Evolutionary conservation across 129 eudicot species (phyloP), one percentile per base, ranked within the genome.

Genomic region (Dittrichia graveolens): DNA sequence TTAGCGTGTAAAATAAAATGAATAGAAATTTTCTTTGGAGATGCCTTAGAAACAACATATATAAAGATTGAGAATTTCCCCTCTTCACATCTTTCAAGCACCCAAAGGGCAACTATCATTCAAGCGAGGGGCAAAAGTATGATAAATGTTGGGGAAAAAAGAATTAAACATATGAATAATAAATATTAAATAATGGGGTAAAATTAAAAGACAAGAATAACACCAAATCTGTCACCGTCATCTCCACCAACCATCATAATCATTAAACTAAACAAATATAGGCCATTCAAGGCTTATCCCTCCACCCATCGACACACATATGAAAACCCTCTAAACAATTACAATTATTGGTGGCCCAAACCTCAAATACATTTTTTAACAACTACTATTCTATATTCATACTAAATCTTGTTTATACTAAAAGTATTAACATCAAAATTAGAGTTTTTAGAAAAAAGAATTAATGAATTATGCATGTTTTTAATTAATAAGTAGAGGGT

Each of bases 241-340:
- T 66, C 42, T 76, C 67, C 74, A 67, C 44, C 67, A 68, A 68
- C 58, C 66, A 58, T 62, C 54, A 76, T 68, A 68, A 76, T 47
- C 81, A 76, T 77, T 59, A 68, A 67, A 68, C 75, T 68, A 12
- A 47, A 68, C 75, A 59, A 76, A 69, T 76, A 76, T 68, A 77
- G 75, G 75, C 81, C 81, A 68, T 77, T 68, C 75, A 12, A 47
- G 56, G 70, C 81, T 68, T 77, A 77, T 76, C 80, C 55, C 65
- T 55, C 74, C 74, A 52, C 49, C 48, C 74, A 56, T 10, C 54
- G 61, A 47, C 54, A 67, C 69, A 77, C 70, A 68, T 77, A 45
- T 68, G 13, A 65, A 43, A 76, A 67, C 11, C 5, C 58, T 76
- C 47, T 58, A 58, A 8, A 42, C 46, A 47, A 58, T 67, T 18